These are phyloP conservation scores for Stylosanthes scabra DNA, from an alignment of 331 rosid genomes.

Conservation along the genomic window DNA sequence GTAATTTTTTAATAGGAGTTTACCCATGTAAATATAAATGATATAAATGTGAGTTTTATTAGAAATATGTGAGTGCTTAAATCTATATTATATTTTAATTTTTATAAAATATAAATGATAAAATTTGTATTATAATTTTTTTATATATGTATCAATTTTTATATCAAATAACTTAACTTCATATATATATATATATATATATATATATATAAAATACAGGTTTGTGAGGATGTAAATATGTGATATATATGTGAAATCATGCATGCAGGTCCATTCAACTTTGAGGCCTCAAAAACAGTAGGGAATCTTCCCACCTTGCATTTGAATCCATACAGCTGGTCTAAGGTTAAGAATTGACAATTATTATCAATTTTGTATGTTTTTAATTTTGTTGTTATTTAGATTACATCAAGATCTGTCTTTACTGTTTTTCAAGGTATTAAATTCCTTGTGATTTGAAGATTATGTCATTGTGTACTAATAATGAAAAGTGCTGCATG, in stretches of 20 bases:
- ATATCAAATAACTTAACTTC: too few species aligned
- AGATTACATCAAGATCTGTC: neutral
- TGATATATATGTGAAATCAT: neutral
- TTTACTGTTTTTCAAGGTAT: neutral
- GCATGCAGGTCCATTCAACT: constrained; percentile 71
- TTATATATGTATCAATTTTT: too few species aligned
- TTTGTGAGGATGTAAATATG: too few species aligned
- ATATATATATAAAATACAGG: too few species aligned
- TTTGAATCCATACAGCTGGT: constrained; percentile 76
- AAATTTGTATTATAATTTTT: too few species aligned
- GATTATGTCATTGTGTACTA: neutral
- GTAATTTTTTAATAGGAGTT: too few species aligned
- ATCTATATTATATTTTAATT: too few species aligned
- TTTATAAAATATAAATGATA: too few species aligned
- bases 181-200: too few species aligned
- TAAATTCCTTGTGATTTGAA: neutral
- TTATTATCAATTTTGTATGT: neutral
- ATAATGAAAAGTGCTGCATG: neutral
- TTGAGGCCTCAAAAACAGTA: constrained; percentile 50
- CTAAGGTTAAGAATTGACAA: constrained; percentile 49
- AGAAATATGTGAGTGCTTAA: too few species aligned
- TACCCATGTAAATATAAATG: too few species aligned
- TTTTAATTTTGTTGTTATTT: neutral
- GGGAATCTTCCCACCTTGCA: constrained; percentile 59
- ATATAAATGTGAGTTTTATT: too few species aligned